A percentile compares a stretch with the other conserved stretches of the same genome.
Evolutionary conservation across 1,139 yeast species (phyloP).

Genomic region (Geotrichum citri-aurantii): DNA sequence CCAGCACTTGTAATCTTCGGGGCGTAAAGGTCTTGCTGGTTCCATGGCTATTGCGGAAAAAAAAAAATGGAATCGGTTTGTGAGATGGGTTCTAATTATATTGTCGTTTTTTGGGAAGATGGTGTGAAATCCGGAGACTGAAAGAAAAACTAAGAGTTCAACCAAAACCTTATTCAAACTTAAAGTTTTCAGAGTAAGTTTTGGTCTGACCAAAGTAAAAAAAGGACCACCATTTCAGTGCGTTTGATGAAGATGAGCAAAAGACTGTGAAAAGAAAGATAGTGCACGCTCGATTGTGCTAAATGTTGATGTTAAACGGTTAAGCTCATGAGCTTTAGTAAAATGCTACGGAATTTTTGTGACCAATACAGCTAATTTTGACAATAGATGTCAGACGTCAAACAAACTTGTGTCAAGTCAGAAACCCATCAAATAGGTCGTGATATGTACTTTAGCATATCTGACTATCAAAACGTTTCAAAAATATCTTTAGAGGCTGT

Average conservation of each 20-base stretch:
- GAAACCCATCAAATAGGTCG: too few species aligned
- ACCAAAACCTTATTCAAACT: not conserved
- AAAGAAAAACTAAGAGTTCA: not conserved
- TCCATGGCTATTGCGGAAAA: not conserved
- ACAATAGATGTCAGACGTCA: too few species aligned
- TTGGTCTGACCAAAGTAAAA: not conserved
- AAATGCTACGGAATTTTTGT: too few species aligned
- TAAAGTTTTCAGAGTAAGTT: not conserved
- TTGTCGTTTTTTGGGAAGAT: not conserved
- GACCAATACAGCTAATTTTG: too few species aligned
- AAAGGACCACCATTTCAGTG: not conserved
- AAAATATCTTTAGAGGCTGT: too few species aligned
- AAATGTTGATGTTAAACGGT: too few species aligned
- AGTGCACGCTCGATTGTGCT: not conserved
- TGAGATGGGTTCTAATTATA: not conserved
- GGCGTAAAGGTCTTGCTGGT: slow-evolving; percentile 7
- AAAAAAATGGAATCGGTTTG: not conserved
- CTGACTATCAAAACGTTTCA: too few species aligned
- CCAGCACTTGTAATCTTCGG: slow-evolving; percentile 37
- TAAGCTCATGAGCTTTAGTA: too few species aligned
- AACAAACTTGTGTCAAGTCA: too few species aligned
- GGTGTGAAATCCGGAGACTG: not conserved
- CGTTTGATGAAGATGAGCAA: not conserved
- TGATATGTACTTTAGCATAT: too few species aligned
- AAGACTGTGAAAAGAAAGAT: not conserved